Percentiles rank a stretch among this genome's conserved stretches.
phyloP scores from a whole-genome alignment of 306 rosid genomes.

The Rosa rugosa region DNA sequence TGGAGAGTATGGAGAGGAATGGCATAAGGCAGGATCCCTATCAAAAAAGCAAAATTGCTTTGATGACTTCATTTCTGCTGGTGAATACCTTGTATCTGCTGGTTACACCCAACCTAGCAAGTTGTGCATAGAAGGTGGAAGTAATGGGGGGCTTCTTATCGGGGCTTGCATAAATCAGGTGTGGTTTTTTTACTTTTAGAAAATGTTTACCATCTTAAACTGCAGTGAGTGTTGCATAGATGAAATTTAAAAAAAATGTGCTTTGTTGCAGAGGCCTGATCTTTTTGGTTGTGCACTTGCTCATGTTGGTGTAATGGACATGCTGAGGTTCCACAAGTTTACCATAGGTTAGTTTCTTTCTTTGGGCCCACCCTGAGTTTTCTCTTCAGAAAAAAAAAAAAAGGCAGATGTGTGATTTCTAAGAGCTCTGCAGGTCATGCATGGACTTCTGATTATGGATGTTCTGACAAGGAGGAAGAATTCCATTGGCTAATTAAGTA shows the following conservation, averaged over 20 bases:
- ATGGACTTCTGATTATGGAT: slow-evolving; percentile 90
- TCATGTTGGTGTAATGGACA: slow-evolving; percentile 98
- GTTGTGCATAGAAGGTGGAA: slow-evolving; percentile 95
- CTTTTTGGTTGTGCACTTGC: slow-evolving; percentile 95
- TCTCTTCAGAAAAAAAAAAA: not conserved
- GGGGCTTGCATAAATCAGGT: slow-evolving; percentile 98
- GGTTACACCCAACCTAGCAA: slow-evolving; percentile 79
- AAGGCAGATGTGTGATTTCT: slow-evolving; percentile 3
- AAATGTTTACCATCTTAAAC: not conserved
- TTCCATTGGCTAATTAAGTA: slow-evolving; percentile 90
- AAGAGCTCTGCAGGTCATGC: slow-evolving; percentile 71
- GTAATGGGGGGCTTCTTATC: slow-evolving; percentile 94
- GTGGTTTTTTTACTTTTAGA: not conserved
- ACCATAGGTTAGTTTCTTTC: slow-evolving; percentile 68
- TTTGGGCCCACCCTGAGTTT: not conserved
- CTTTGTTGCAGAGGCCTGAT: slow-evolving; percentile 72
- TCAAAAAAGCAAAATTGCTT: slow-evolving; percentile 88
- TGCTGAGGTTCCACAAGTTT: slow-evolving; percentile 94
- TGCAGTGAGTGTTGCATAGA: not conserved
- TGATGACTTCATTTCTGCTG: slow-evolving; percentile 91
- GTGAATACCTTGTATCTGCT: slow-evolving; percentile 79
- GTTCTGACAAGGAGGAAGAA: slow-evolving; percentile 89
- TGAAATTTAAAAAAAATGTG: not conserved
- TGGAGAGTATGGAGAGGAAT: slow-evolving; percentile 98
- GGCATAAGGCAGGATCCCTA: slow-evolving; percentile 98